Evolutionary conservation across 2,329 filamentous ascomycete genomes (phyloP).

Genomic region (Annulohypoxylon truncatum): DNA sequence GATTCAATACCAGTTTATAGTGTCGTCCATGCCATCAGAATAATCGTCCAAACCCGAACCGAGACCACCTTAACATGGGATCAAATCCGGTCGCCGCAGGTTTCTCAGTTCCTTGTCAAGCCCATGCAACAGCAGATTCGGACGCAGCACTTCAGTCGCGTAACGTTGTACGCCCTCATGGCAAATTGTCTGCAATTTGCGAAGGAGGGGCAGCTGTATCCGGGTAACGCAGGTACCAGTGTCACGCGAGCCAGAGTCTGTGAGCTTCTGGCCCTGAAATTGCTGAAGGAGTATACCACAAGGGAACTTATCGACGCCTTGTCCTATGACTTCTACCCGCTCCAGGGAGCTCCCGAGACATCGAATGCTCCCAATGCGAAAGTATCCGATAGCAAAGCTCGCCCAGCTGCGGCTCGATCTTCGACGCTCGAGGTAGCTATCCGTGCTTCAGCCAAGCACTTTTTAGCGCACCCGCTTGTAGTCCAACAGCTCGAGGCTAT

Average conservation of each 20-base stretch:
- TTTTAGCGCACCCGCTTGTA: constrained; percentile 89
- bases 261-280: constrained; percentile 88
- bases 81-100: constrained; percentile 92
- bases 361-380: constrained; percentile 53
- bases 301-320: constrained; percentile 92
- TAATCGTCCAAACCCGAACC: constrained; percentile 84
- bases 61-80: constrained; percentile 96
- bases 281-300: constrained; percentile 89
- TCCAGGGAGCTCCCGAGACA: constrained; percentile 77
- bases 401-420: constrained; percentile 75
- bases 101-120: constrained; percentile 95
- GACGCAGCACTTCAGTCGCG: constrained; percentile 83
- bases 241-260: constrained; percentile 88
- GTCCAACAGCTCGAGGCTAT: constrained; percentile 97
- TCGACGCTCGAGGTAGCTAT: constrained; percentile 95
- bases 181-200: constrained; percentile 93
- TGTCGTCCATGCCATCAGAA: constrained; percentile 88
- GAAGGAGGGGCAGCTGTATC: constrained; percentile 85
- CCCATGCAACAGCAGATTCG: constrained; percentile 93
- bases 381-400: constrained; percentile 54
- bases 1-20: constrained; percentile 90
- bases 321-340: constrained; percentile 93
- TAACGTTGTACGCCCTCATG: constrained; percentile 89
- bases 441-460: constrained; percentile 89
- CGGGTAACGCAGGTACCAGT: constrained; percentile 85